phyloP scores from a whole-genome alignment of 1,284 basidiomycete genomes.

The Puccinia horiana region DNA sequence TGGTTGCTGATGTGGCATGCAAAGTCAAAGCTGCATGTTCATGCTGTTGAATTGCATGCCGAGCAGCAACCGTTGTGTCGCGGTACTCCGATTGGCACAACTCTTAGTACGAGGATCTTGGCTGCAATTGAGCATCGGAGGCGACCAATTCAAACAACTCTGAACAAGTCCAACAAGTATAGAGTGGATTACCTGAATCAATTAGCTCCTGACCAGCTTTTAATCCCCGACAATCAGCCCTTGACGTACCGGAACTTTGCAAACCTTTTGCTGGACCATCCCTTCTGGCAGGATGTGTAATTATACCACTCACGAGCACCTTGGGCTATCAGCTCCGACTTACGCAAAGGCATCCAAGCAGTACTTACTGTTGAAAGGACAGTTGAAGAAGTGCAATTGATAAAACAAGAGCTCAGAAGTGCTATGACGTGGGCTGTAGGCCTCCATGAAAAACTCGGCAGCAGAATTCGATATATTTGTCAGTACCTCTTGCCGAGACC shows the following conservation, averaged over 20 bases:
- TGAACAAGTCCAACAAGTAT: neutral
- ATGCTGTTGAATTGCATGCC: neutral
- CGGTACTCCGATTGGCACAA: neutral
- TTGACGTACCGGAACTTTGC: neutral
- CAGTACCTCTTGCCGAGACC: too few relatives aligned
- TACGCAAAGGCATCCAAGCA: neutral
- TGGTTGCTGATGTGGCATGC: neutral
- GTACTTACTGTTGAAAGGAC: neutral
- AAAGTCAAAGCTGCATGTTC: neutral
- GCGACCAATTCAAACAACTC: neutral
- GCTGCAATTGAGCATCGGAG: neutral
- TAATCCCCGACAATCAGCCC: neutral
- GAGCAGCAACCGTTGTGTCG: neutral
- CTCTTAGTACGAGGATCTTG: neutral
- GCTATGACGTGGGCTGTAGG: neutral
- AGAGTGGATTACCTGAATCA: neutral
- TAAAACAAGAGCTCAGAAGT: neutral
- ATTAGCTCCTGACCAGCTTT: neutral
- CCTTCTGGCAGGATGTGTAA: neutral
- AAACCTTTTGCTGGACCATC: neutral
- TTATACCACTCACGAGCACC: neutral
- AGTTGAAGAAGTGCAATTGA: neutral
- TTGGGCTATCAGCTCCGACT: neutral
- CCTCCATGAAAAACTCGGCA: too few relatives aligned
- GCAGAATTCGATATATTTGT: too few relatives aligned